A percentile compares a stretch with the other conserved stretches of the same genome.
Evolutionary conservation across 164 flowering plant genomes (phyloP).

Genomic region (Vitis riparia): DNA sequence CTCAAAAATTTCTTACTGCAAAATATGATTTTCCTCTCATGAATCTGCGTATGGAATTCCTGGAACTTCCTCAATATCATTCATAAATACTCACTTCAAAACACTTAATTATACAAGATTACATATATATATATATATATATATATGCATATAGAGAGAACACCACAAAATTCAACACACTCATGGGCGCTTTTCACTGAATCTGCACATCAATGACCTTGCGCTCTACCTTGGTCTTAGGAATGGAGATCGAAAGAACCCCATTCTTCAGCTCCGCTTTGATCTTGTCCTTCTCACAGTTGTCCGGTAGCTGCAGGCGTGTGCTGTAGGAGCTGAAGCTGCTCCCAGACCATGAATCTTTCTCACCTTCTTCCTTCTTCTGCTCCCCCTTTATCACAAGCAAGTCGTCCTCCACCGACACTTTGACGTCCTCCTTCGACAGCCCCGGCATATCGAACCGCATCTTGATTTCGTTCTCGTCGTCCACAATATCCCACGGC

Average conservation of each 20-base stretch:
- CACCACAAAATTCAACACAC: not conserved
- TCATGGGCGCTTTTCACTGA: constrained; percentile 26
- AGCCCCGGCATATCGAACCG: constrained; percentile 82
- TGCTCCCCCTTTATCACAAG: constrained; percentile 66
- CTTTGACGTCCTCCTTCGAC: constrained; percentile 67
- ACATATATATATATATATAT: no score
- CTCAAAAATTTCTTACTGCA: no score
- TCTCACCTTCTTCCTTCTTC: constrained; percentile 32
- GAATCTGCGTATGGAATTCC: no score
- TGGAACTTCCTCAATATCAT: no score
- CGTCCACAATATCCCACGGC: constrained; percentile 80
- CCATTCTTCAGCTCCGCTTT: constrained; percentile 80
- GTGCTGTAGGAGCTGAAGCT: constrained; percentile 51
- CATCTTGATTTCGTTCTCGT: constrained; percentile 67
- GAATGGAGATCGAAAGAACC: constrained; percentile 61
- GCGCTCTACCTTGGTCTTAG: constrained; percentile 56
- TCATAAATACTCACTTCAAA: no score
- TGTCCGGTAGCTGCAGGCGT: constrained; percentile 62
- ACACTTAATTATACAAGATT: no score
- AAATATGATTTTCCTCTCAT: no score
- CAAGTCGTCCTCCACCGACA: constrained; percentile 60
- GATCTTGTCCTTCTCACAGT: constrained; percentile 62
- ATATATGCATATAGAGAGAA: not conserved
- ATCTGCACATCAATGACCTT: constrained; percentile 71
- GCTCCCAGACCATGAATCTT: constrained; percentile 40